These are phyloP conservation scores for Phytophthora ohioensis DNA, from an alignment of 352 stramenopile genomes.

Conservation along the genomic window DNA sequence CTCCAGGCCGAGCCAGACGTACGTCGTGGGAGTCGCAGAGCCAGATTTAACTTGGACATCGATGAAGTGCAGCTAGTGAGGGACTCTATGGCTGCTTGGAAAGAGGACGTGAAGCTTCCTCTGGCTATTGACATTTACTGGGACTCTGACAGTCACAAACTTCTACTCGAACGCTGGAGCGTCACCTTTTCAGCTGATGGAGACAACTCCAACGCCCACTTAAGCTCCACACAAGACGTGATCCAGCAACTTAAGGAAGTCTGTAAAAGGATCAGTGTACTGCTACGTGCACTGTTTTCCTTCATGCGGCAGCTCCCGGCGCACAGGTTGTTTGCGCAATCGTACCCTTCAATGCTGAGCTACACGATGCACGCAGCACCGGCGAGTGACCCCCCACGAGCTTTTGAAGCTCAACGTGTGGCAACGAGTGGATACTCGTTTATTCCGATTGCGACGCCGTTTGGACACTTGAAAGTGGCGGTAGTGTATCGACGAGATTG, in stretches of 20 bases:
- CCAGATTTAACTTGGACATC: constrained; percentile 88
- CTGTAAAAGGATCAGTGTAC: constrained; percentile 79
- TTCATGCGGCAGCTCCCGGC: constrained; percentile 82
- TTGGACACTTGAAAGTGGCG: constrained; percentile 74
- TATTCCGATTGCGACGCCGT: constrained; percentile 78
- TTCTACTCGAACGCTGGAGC: constrained; percentile 83
- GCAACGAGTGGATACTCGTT: constrained; percentile 78
- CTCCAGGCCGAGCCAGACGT: constrained; percentile 61
- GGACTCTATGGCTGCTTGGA: constrained; percentile 71
- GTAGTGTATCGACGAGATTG: constrained; percentile 75
- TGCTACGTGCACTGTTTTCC: constrained; percentile 76
- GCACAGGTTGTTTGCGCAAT: constrained; percentile 71
- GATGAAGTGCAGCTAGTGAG: constrained; percentile 77
- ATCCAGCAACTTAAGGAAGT: constrained; percentile 86
- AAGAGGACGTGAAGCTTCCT: constrained; percentile 76
- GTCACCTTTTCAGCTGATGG: constrained; percentile 50
- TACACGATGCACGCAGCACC: constrained; percentile 63
- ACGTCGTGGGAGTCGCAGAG: constrained; percentile 56
- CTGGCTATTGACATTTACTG: constrained; percentile 77
- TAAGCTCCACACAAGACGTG: constrained; percentile 62
- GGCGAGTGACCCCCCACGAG: constrained; percentile 27
- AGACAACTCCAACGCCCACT: constrained; percentile 8
- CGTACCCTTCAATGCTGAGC: constrained; percentile 69
- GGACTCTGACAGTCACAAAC: constrained; percentile 54
- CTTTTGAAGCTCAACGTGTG: constrained; percentile 51